Conservation (phyloP, 192 early-diverging fungal species). For the Umbelopsis vinacea region DNA sequence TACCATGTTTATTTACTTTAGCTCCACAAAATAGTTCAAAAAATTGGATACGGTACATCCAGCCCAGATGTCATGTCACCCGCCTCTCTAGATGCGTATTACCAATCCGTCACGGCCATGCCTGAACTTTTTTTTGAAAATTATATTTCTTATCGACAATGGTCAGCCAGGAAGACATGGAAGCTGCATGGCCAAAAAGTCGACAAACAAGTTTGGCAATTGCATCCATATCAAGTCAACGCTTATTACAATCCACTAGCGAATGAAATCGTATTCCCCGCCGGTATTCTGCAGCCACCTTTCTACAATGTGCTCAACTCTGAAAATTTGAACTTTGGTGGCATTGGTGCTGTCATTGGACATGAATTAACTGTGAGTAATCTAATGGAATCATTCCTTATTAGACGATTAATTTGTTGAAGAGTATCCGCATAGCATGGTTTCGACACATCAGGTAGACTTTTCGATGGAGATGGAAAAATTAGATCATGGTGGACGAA, state of each 20-base stretch:
- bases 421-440: constrained; percentile 52
- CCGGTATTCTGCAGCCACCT: constrained; percentile 67
- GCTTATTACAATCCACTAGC: constrained; percentile 55
- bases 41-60: constrained; percentile 67
- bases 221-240: constrained; percentile 62
- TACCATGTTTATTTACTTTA: neutral
- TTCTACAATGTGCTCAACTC: constrained; percentile 61
- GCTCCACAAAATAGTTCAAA: constrained; percentile 57
- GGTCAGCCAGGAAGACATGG: constrained; percentile 34
- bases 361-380: constrained; percentile 67
- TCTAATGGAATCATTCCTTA: neutral
- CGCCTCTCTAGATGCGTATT: constrained; percentile 52
- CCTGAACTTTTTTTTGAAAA: constrained; percentile 64
- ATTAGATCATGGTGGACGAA: constrained; percentile 51
- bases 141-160: constrained; percentile 48
- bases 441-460: constrained; percentile 65
- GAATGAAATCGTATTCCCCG: constrained; percentile 62
- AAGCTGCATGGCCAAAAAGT: constrained; percentile 40
- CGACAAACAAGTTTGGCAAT: constrained; percentile 54
- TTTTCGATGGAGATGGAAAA: constrained; percentile 59
- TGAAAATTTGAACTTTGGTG: constrained; percentile 68
- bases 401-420: neutral
- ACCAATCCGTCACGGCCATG: constrained; percentile 53
- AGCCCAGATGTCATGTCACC: constrained; percentile 58
- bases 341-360: constrained; percentile 69